Evolutionary conservation across 164 flowering plant genomes (phyloP), one percentile per base, ranked within the genome.

Genomic region (Nymphaea colorata): DNA sequence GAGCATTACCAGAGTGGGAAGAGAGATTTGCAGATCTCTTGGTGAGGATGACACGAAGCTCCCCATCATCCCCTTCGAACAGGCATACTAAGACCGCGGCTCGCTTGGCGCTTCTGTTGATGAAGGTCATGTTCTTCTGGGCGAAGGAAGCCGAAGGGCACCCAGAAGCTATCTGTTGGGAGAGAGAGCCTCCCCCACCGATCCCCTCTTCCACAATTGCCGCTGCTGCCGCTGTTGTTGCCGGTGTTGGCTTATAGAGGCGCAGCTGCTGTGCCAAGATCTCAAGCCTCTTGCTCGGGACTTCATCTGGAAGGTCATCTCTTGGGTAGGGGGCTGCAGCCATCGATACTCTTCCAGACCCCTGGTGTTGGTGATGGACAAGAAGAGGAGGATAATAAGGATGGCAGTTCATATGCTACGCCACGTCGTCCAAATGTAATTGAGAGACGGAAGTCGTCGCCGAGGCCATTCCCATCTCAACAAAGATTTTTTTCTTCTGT

Each of bases 241-340:
- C 47, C 77, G 3, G 66, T 42, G 2, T 82, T 3, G 94, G 78
- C 70, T 79, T 87, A 84, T 88, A 90, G 47, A 77, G 84, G 53
- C 94, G 85, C 43, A 92, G 90, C 69, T 86, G 92, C 62, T 78
- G 87, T 45, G 90, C 90, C 69, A 92, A 76, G 70, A 72, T 75
- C 41, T 66, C 4, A 4, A 92, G 83, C 64, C 79, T 78, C 65
- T 67, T 74, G 0, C 89, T 84, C 3, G 18, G 64, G 43, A 36
- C 44, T 16, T 76, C 51, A 43, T 81, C 80, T 80, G 82, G 80
- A 71, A 73, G 62, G 15, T 60, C 15, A 43, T 66, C 14, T 18
- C 67, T 15, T 2, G 71, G 36, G 4, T 61, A 57, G 15, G 53
- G 41, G 3, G 71, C 41, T 12, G 73, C 12, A 2, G 73, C 44